phyloP scores from a whole-genome alignment of 2,329 filamentous ascomycete genomes.

The Coniochaeta prunicola region DNA sequence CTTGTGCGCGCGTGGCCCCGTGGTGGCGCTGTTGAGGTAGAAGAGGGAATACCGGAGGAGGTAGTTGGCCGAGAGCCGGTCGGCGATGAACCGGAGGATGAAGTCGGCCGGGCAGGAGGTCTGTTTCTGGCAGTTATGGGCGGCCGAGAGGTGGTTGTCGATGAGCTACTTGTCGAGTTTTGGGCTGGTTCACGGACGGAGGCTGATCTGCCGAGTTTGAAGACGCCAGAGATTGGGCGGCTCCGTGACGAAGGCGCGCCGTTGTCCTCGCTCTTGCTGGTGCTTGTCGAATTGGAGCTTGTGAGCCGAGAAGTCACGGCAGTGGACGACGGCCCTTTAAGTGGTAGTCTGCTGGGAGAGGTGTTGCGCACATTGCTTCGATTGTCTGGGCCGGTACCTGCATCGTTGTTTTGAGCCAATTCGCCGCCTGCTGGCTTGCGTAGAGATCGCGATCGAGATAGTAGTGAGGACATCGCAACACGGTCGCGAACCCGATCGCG shows the following conservation, averaged over 20 bases:
- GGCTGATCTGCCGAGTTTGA: constrained; percentile 10
- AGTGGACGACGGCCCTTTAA: constrained; percentile 30
- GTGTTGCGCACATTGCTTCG: constrained; percentile 19
- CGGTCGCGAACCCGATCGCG: not conserved
- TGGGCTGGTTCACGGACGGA: constrained; percentile 4
- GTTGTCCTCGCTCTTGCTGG: not conserved
- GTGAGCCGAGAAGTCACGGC: constrained; percentile 7
- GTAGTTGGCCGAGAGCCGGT: constrained; percentile 16
- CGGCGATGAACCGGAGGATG: constrained; percentile 8
- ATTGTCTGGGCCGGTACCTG: constrained; percentile 4
- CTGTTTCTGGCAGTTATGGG: constrained; percentile 13
- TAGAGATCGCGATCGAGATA: constrained; percentile 38
- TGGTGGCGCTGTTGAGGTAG: constrained; percentile 7
- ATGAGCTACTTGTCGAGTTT: constrained; percentile 2
- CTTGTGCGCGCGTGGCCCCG: constrained; percentile 29
- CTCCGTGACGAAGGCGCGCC: not conserved
- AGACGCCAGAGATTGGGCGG: constrained; percentile 14
- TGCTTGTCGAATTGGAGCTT: not conserved
- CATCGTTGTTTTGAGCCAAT: constrained; percentile 8
- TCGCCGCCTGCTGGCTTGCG: constrained; percentile 28
- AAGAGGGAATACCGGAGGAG: constrained; percentile 17
- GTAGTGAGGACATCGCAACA: constrained; percentile 33
- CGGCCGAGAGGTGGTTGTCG: constrained; percentile 3
- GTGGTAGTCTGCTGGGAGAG: constrained; percentile 44
- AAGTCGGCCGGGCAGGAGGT: constrained; percentile 8